These are phyloP conservation scores for Starmerella floricola DNA, from an alignment of 805 yeast genomes.

Conservation along the genomic window DNA sequence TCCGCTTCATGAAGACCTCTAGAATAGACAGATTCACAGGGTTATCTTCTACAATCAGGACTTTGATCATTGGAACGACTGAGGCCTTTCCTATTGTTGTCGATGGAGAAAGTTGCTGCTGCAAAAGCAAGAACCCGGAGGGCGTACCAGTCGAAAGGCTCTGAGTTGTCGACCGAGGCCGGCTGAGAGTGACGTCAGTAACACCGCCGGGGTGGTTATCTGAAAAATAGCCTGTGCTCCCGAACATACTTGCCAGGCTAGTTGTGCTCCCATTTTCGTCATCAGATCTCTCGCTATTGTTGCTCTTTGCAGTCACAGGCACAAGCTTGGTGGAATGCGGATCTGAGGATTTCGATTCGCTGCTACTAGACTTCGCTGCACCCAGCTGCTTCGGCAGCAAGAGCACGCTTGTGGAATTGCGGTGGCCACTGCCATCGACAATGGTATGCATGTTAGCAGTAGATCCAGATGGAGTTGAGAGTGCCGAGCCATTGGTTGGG, in stretches of 20 bases:
- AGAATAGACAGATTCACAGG: slow-evolving; percentile 85
- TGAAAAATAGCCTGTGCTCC: too few relatives aligned
- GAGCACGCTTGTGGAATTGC: slow-evolving; percentile 11
- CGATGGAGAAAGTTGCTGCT: slow-evolving; percentile 11
- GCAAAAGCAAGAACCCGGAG: slow-evolving; percentile 4
- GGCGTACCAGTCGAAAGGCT: too few relatives aligned
- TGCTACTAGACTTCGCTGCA: neutral
- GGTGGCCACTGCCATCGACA: neutral
- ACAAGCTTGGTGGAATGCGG: slow-evolving; percentile 4
- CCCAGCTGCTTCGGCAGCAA: slow-evolving; percentile 18
- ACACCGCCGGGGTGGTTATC: too few relatives aligned
- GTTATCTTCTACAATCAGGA: slow-evolving; percentile 91
- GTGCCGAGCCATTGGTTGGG: neutral
- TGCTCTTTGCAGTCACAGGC: neutral
- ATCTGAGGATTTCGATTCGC: too few relatives aligned
- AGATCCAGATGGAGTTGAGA: neutral
- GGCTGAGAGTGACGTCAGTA: too few relatives aligned
- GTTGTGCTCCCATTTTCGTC: too few relatives aligned
- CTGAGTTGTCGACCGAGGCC: neutral
- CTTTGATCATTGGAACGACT: slow-evolving; percentile 79
- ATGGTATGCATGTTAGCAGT: neutral
- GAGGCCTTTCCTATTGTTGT: slow-evolving; percentile 12
- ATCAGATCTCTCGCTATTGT: too few relatives aligned
- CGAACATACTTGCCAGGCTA: too few relatives aligned
- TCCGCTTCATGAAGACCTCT: slow-evolving; percentile 75